Percentiles rank a stretch among this genome's conserved stretches.
Conservation (phyloP, 2,329 filamentous ascomycete species). For the Cytospora piceicola region DNA sequence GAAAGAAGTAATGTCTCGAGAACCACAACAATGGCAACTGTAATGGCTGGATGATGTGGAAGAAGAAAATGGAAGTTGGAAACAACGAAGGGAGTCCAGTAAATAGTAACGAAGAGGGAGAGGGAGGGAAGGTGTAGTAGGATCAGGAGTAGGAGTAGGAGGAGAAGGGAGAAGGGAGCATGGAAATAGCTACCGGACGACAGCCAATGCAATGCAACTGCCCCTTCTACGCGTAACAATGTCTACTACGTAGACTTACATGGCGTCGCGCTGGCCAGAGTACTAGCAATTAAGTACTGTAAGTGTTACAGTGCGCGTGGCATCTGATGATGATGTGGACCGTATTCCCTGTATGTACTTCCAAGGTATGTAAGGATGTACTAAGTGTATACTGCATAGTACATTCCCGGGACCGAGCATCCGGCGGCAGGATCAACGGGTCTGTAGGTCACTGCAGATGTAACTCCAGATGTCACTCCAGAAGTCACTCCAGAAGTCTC, state of each 20-base stretch:
- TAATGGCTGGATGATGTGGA: conserved; percentile 9
- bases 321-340: background rate
- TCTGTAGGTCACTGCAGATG: background rate
- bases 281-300: background rate
- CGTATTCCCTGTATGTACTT: background rate
- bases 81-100: background rate
- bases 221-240: background rate
- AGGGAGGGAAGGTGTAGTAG: background rate
- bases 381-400: too few species aligned
- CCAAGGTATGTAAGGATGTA: too few species aligned
- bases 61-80: background rate
- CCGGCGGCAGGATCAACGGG: background rate
- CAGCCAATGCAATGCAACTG: background rate
- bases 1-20: conserved; percentile 18
- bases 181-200: background rate
- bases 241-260: background rate
- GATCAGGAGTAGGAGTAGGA: too few species aligned
- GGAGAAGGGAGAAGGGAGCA: background rate
- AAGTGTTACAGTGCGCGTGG: background rate
- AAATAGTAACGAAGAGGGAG: background rate
- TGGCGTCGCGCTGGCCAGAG: background rate
- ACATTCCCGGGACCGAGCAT: background rate
- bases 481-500: too few species aligned
- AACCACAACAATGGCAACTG: conserved; percentile 5
- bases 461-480: too few species aligned